phyloP scores from a whole-genome alignment of 2,329 filamentous ascomycete species.

The Teratosphaeria pseudoeucalypti region DNA sequence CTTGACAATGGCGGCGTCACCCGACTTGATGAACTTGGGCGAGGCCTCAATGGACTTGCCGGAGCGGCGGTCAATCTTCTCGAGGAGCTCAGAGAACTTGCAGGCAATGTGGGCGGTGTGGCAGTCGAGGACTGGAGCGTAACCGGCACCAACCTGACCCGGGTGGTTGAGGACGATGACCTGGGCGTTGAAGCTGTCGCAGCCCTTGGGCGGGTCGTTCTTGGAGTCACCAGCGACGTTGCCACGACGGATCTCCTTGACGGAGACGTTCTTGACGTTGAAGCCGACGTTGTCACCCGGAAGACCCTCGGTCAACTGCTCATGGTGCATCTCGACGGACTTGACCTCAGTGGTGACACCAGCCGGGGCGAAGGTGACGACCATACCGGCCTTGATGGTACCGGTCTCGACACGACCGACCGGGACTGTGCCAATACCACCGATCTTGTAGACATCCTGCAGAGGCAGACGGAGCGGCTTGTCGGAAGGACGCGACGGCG shows the following conservation, averaged over 20 bases:
- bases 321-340: conserved; percentile 99
- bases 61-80: conserved; percentile 99
- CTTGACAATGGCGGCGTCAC: conserved; percentile 99
- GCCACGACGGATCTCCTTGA: conserved; percentile 99
- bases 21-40: conserved; percentile 99
- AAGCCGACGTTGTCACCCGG: conserved; percentile 99
- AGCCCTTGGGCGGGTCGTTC: conserved; percentile 88
- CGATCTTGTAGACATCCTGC: conserved; percentile 99
- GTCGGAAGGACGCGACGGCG: conserved; percentile 85
- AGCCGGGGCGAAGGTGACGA: conserved; percentile 97
- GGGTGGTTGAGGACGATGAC: conserved; percentile 99
- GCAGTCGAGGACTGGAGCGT: conserved; percentile 98
- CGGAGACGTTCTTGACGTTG: conserved; percentile 99
- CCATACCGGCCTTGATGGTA: conserved; percentile 75
- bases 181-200: conserved; percentile 96
- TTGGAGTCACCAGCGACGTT: conserved; percentile 99
- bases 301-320: conserved; percentile 88
- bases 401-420: conserved; percentile 99
- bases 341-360: conserved; percentile 99
- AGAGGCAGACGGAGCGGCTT: conserved; percentile 99
- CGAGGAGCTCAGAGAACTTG: conserved; percentile 98
- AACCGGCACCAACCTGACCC: conserved; percentile 97
- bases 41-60: conserved; percentile 85
- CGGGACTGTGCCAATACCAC: conserved; percentile 98
- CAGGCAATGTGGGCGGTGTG: conserved; percentile 99